phyloP scores from a whole-genome alignment of 257 asterid species.

The Plantago ovata region DNA sequence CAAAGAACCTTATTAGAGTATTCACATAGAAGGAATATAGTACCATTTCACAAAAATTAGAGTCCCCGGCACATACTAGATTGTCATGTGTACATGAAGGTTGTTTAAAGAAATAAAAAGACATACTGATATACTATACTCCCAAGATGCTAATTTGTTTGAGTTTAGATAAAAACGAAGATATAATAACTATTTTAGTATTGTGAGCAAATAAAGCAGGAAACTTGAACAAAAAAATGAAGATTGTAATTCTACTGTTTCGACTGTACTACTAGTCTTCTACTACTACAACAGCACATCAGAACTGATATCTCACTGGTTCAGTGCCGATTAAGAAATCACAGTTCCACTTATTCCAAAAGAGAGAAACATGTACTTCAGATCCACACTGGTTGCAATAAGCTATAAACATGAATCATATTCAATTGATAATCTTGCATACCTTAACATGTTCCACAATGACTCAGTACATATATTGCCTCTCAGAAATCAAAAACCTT shows the following conservation, averaged over 20 bases:
- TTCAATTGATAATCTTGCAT: no score
- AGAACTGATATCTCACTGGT: not conserved
- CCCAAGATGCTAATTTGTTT: no score
- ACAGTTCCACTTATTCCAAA: not conserved
- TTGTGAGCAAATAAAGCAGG: not conserved
- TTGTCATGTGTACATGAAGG: constrained; percentile 17
- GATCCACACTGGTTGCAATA: no score
- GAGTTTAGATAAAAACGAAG: no score
- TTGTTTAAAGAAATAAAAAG: constrained; percentile 2
- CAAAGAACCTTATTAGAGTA: constrained; percentile 51
- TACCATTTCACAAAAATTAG: constrained; percentile 11
- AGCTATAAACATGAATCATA: no score
- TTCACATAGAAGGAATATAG: not conserved
- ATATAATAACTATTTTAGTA: no score
- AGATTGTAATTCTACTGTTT: not conserved
- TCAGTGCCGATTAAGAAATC: not conserved
- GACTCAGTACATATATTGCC: no score
- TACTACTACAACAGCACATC: not conserved
- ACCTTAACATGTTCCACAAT: no score
- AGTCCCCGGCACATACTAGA: constrained; percentile 3
- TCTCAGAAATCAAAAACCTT: no score
- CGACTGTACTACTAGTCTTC: no score
- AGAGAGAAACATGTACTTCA: not conserved
- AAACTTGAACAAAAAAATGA: not conserved
- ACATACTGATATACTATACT: not conserved